phyloP scores from a whole-genome alignment of 2,329 filamentous ascomycete species.

The Xylariales sp. region DNA sequence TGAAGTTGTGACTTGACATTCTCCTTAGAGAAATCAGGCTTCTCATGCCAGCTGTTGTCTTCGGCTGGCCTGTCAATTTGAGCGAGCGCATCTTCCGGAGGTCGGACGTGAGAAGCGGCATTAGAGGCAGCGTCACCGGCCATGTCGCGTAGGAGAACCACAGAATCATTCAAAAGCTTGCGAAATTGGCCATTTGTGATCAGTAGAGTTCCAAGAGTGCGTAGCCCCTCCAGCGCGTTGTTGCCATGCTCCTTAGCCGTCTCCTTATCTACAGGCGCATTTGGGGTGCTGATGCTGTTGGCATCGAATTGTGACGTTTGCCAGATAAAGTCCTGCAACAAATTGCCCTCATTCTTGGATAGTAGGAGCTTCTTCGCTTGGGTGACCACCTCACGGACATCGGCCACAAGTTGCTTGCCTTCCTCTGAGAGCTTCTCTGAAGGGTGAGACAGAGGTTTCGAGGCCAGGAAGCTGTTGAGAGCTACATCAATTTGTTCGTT shows the following conservation, averaged over 20 bases:
- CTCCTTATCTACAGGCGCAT: conserved; percentile 69
- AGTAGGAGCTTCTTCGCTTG: conserved; percentile 77
- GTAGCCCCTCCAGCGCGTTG: conserved; percentile 76
- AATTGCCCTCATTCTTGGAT: conserved; percentile 90
- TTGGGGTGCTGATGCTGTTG: conserved; percentile 56
- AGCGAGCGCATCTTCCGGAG: conserved; percentile 68
- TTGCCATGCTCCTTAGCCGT: conserved; percentile 78
- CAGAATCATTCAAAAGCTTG: conserved; percentile 81
- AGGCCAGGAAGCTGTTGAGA: conserved; percentile 79
- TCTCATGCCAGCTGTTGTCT: conserved; percentile 92
- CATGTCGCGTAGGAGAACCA: conserved; percentile 80
- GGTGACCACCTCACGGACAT: conserved; percentile 74
- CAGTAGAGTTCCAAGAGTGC: conserved; percentile 81
- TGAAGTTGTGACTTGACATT: conserved; percentile 66
- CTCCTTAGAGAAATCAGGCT: conserved; percentile 69
- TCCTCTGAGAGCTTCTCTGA: conserved; percentile 76
- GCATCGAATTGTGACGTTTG: conserved; percentile 74
- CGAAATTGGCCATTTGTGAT: conserved; percentile 96
- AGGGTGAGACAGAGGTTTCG: conserved; percentile 64
- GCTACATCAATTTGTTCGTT: conserved; percentile 96
- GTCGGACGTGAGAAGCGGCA: conserved; percentile 70
- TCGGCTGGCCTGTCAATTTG: conserved; percentile 81
- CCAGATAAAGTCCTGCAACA: conserved; percentile 97
- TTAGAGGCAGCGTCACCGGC: conserved; percentile 84
- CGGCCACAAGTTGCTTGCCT: conserved; percentile 71